A percentile compares a stretch with the other conserved stretches of the same genome.
These are phyloP conservation scores for Mycena alexandri DNA, from an alignment of 768 basidiomycete genomes.

Conservation along the genomic window DNA sequence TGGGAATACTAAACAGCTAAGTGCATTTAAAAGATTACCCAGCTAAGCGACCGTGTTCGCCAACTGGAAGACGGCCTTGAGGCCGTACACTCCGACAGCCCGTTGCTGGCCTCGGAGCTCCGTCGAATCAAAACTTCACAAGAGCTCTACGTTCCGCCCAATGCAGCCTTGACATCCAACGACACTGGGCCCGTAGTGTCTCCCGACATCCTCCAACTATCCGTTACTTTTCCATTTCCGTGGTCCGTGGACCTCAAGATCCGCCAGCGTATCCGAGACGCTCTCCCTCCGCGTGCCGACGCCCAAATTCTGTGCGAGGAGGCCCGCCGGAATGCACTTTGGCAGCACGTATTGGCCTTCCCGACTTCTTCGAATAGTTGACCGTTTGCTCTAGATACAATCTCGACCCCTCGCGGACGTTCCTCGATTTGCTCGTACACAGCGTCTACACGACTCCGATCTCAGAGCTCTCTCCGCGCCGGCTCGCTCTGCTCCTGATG, in stretches of 20 bases:
- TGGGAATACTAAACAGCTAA: no score
- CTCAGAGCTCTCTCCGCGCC: constrained; percentile 72
- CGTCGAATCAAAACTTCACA: constrained; percentile 75
- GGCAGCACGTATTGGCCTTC: constrained; percentile 67
- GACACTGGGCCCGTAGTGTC: constrained; percentile 51
- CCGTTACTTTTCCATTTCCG: constrained; percentile 77
- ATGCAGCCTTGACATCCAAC: constrained; percentile 20
- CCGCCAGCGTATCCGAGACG: constrained; percentile 71
- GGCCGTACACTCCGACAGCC: constrained; percentile 62
- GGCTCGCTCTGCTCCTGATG: constrained; percentile 77
- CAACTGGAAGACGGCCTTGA: constrained; percentile 73
- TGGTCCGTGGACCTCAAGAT: constrained; percentile 75
- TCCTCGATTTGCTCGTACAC: constrained; percentile 75
- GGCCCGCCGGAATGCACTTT: constrained; percentile 75
- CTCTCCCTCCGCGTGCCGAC: constrained; percentile 70
- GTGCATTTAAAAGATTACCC: constrained; percentile 40
- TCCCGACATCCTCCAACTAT: constrained; percentile 67
- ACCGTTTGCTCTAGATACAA: constrained; percentile 62
- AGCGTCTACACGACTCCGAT: constrained; percentile 75
- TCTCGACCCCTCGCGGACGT: constrained; percentile 77
- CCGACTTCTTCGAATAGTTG: constrained; percentile 29
- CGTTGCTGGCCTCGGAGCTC: constrained; percentile 69
- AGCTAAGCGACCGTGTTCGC: constrained; percentile 73
- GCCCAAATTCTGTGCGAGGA: constrained; percentile 72
- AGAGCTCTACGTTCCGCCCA: constrained; percentile 64